Conservation (phyloP, 1,284 basidiomycete species). For the Vanrija pseudolonga region DNA sequence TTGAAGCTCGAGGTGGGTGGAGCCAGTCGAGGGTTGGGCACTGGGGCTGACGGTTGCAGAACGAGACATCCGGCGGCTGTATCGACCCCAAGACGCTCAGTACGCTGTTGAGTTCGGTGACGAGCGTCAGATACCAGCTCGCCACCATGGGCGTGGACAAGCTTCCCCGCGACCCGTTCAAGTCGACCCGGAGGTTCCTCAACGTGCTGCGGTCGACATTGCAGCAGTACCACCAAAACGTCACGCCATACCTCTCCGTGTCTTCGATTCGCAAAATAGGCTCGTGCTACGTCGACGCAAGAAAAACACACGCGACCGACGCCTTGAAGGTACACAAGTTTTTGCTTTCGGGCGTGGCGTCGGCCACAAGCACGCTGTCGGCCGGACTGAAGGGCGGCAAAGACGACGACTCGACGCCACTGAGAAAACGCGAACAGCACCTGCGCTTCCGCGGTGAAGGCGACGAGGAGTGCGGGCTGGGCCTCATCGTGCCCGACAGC, state of each 20-base stretch:
- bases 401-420: conserved; percentile 30
- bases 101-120: conserved; percentile 39
- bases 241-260: conserved; percentile 21
- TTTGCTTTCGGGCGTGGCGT: conserved; percentile 37
- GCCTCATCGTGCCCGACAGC: conserved; percentile 35
- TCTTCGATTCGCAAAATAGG: conserved; percentile 27
- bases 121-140: conserved; percentile 39
- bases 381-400: conserved; percentile 38
- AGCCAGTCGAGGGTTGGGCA: neutral
- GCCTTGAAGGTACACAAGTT: conserved; percentile 37
- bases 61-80: conserved; percentile 44
- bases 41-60: conserved; percentile 18
- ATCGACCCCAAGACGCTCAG: conserved; percentile 43
- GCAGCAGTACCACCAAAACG: conserved; percentile 12
- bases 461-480: conserved; percentile 22
- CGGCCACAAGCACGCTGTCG: conserved; percentile 31
- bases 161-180: conserved; percentile 43
- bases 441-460: conserved; percentile 19
- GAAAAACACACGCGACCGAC: conserved; percentile 30
- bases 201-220: conserved; percentile 26
- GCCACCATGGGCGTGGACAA: conserved; percentile 35
- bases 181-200: conserved; percentile 30
- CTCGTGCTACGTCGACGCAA: conserved; percentile 28
- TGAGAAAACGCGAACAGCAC: conserved; percentile 41
- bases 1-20: conserved; percentile 39